Percentiles rank a stretch among this genome's conserved stretches.
Evolutionary conservation across 1,284 basidiomycete species (phyloP).

Genomic region (Rhodotorula sp.): DNA sequence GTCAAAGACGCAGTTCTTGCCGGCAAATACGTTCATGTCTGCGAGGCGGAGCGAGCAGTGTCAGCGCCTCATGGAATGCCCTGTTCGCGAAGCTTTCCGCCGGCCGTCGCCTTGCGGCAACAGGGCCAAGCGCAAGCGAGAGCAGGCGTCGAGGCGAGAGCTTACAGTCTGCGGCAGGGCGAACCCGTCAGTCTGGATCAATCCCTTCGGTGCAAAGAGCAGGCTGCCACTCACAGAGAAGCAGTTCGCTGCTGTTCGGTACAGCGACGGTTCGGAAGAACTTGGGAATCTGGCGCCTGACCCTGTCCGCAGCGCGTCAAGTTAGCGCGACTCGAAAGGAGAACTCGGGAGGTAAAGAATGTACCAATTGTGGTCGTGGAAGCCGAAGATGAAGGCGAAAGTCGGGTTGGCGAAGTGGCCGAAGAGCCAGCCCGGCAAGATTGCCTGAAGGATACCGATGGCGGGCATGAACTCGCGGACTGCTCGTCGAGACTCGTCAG

Average conservation of each 20-base stretch:
- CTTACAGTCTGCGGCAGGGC: not conserved
- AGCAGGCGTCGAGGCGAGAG: not conserved
- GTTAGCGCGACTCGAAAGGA: not conserved
- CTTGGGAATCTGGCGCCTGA: slow-evolving; percentile 57
- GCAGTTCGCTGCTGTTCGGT: slow-evolving; percentile 41
- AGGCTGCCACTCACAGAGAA: slow-evolving; percentile 28
- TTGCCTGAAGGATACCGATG: slow-evolving; percentile 58
- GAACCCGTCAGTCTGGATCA: not conserved
- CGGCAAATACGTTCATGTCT: slow-evolving; percentile 58
- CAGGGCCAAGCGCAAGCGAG: not conserved
- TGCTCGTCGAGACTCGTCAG: slow-evolving; percentile 30
- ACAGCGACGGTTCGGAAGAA: slow-evolving; percentile 62
- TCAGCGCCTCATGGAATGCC: too few relatives aligned
- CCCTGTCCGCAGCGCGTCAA: slow-evolving; percentile 39
- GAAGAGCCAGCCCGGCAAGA: slow-evolving; percentile 54
- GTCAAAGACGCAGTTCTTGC: slow-evolving; percentile 58
- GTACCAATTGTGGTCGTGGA: slow-evolving; percentile 16
- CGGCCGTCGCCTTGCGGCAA: too few relatives aligned
- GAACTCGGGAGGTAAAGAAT: not conserved
- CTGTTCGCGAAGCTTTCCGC: too few relatives aligned
- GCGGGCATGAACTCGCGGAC: slow-evolving; percentile 61
- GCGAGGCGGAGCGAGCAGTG: slow-evolving; percentile 48
- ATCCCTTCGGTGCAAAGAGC: too few relatives aligned
- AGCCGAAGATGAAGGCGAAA: slow-evolving; percentile 41
- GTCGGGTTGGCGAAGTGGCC: slow-evolving; percentile 45